Base-by-base conservation (phyloP, 192 early-diverging fungal genomes). In the Paraglomus brasilianum region DNA sequence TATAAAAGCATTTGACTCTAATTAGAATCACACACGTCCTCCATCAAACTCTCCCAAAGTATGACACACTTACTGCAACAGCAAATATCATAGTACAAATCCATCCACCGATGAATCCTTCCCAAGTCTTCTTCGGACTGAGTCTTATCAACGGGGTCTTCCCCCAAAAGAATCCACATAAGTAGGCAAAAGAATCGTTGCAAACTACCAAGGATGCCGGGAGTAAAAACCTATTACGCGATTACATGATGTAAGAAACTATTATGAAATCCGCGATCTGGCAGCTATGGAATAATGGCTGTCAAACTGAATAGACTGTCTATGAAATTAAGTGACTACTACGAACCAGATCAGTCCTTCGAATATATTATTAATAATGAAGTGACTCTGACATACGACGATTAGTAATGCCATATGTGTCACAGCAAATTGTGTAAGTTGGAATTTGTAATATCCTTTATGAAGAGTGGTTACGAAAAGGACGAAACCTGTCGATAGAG, bases 91-190 rank as follows among this genome's bases (percentile, higher is more conserved):
- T 75, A 0, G 96, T 98, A 42, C 85, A 85, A 57, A 93, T 67
- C 50, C 91, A 87, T 22, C 86, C 96, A 66, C 96, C 96, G 61
- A 96, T 83, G 63, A 96, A 98, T 5, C 96, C 96, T 75, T 98
- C 96, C 77, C 93, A 93, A 13, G 96, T 98, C 82, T 98, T 98
- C 78, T 98, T 98, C 45, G 96, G 96, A 74, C 90, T 92, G n/a
- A 98, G 79, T 72, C 89, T 86, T 71, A 97, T 96, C 42, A 98
- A 82, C 39, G 89, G 92, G 10, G 93, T 94, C 47, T 85, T 85
- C 13, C 96, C 96, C 77, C 86, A 96, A 78, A 98, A 96, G 81
- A 96, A 96, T 39, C 96, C 96, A 79, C 88, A 94, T 30, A 97
- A 81, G 73, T 98, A 98, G 6, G 96, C 96, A 66, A 90, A 90